Base-by-base conservation (phyloP, 805 yeast genomes). In the Candida yuanshanica region DNA sequence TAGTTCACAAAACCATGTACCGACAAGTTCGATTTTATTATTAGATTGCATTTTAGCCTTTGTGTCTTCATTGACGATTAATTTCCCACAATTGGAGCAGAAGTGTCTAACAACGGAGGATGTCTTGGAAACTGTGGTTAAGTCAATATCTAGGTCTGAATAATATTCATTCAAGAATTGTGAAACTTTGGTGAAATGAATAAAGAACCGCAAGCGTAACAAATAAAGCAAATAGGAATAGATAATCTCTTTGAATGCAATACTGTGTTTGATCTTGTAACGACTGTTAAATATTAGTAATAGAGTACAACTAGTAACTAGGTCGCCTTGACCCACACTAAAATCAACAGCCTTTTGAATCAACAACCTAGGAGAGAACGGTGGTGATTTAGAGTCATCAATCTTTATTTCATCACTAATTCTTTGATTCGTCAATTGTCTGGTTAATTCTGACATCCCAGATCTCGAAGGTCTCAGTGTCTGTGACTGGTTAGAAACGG, bases 1-100 rank as follows among this genome's bases (percentile, higher is more conserved):
- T 18, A 68, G 70, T 39, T 79, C 87, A 63, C 97, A 90, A 59
- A 81, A 85, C 95, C 96, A 89, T 51, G 72, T 80, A 1, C 95
- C 95, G 52, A 78, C 75, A 26, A 58, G 60, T 16, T 64, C 62
- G 27, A 60, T 11, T 12, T 17, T 24, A 4, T 12, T 18, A 32
- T 40, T 59, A 3, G 53, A 54, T 12, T 50, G 44, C 37, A 49
- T 52, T 32, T 59, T 66, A 14, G 62, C 65, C 51, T 77, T 79
- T 4, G 79, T 66, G 6, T 53, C 50, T 47, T 81, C 89, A 58
- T 83, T 83, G 9, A 75, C 56, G 8, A 84, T 63, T n/a, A 81
- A 62, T 37, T 71, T 67, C 14, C 72, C 68, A 57, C 95, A 84
- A 52, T 66, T 64, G 22, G 74, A 72, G 57, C 93, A 84, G 49